Evolutionary conservation across 1,139 yeast species (phyloP), one percentile per base, ranked within the genome.

Genomic region (Geotrichum armillariae): DNA sequence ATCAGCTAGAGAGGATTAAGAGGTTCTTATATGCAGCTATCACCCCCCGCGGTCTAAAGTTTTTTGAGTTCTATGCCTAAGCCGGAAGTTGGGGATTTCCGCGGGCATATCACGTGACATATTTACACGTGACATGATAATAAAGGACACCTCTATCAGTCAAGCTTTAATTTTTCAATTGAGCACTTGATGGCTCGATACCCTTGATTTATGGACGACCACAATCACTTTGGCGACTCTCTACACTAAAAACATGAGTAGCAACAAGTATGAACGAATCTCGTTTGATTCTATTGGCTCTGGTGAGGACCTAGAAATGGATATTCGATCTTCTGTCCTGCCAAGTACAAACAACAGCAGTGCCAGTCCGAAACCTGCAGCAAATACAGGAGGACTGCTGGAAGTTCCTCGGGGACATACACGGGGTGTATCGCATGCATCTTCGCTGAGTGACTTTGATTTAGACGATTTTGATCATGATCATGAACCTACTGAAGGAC

Each of bases 251-350:
- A 36, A 20, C 17, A 29, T 21, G 35, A 43, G 25, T 18, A 40
- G 27, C 41, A 43, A 36, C 41, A 43, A 43, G 35, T 43, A 43
- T 22, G 41, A 43, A 34, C 35, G 47, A 12, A 18, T 43, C 12
- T 43, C 47, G 31, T 43, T 43, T 34, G 47, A 43, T 25, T 43
- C 47, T 7, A 33, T 43, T 11, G 47, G 29, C 8, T 43, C 47
- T 2, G 33, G 25, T 17, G n/a, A n/a, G n/a, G 47, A 43, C 22
- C 20, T 35, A 11, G 36, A 22, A 14, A 29, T 40, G 36, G 43
- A 40, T 5, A 11, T 40, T 9, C 22, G 11, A 8, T 29, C 43
- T 6, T 35, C 43, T 18, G 31, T 18, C n/a, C 14, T 40, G 18
- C 25, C 40, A 4, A 6, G 27, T 12, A 27, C 9, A 18, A 5